A percentile compares a stretch with the other conserved stretches of the same genome.
These are phyloP conservation scores for Pseudoscleropodium purum DNA, from an alignment of 225 moss, liverwort and hornwort genomes.

Conservation along the genomic window DNA sequence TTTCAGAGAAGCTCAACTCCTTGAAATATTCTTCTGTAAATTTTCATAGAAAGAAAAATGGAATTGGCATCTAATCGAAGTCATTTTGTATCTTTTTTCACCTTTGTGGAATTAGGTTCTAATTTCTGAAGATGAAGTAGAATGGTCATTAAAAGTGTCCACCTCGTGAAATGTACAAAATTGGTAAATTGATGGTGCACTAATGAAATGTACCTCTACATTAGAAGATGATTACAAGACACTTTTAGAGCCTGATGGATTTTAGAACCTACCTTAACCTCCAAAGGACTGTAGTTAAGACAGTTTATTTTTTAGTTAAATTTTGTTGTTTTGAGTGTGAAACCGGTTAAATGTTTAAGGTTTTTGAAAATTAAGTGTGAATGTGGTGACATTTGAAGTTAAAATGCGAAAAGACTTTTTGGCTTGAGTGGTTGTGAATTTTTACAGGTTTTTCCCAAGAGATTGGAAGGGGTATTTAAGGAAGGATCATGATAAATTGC, in stretches of 20 bases:
- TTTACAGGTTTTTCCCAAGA: too few species aligned
- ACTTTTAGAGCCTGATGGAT: background rate
- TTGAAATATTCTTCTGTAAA: background rate
- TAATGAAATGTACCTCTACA: background rate
- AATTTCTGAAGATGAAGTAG: background rate
- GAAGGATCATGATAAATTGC: too few species aligned
- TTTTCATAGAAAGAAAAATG: background rate
- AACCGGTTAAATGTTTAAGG: too few species aligned
- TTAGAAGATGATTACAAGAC: background rate
- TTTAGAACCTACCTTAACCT: too few species aligned
- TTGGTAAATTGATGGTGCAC: background rate
- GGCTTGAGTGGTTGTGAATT: too few species aligned
- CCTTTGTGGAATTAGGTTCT: background rate
- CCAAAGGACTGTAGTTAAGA: too few species aligned
- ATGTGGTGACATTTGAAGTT: too few species aligned
- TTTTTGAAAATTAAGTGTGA: too few species aligned
- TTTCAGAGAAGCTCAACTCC: background rate
- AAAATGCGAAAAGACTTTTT: too few species aligned
- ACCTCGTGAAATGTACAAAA: accelerated
- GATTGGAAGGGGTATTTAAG: too few species aligned
- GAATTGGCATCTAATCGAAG: background rate
- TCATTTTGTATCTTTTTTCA: background rate
- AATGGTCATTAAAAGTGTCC: background rate
- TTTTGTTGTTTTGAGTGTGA: too few species aligned
- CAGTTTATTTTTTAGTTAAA: too few species aligned